Evolutionary conservation across 768 basidiomycete genomes (phyloP).

Genomic region (Phanerochaete carnosa): DNA sequence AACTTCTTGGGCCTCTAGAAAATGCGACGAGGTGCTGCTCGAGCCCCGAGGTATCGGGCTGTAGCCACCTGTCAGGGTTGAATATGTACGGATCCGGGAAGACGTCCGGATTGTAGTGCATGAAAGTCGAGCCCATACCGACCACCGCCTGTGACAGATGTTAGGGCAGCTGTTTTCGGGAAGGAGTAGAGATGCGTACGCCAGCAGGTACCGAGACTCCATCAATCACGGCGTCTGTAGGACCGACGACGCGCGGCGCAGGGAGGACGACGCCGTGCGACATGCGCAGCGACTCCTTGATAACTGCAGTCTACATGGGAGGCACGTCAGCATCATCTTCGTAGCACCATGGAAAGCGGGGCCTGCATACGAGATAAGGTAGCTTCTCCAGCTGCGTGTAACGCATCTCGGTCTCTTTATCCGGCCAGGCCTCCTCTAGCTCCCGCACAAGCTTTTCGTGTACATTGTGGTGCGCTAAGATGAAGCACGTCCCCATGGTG

Average conservation of each 20-base stretch:
- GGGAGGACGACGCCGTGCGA: constrained; percentile 37
- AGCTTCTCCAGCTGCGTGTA: constrained; percentile 40
- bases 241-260: constrained; percentile 37
- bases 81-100: constrained; percentile 39
- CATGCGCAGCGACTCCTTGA: constrained; percentile 44
- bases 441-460: constrained; percentile 28
- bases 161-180: background rate
- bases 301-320: constrained; percentile 37
- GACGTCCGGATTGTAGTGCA: constrained; percentile 37
- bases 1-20: constrained; percentile 41
- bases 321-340: no score
- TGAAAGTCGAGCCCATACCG: constrained; percentile 26
- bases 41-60: constrained; percentile 21
- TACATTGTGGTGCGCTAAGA: constrained; percentile 31
- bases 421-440: constrained; percentile 39
- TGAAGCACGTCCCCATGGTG: constrained; percentile 33
- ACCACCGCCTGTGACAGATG: constrained; percentile 33
- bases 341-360: background rate
- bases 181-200: constrained; percentile 22
- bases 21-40: constrained; percentile 40
- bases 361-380: constrained; percentile 41
- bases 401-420: constrained; percentile 24
- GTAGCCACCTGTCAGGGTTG: constrained; percentile 41
- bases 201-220: constrained; percentile 35
- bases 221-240: constrained; percentile 29